Evolutionary conservation across 768 basidiomycete species (phyloP), one percentile per base, ranked within the genome.

Genomic region (Chalciporus pseudorubinellus): DNA sequence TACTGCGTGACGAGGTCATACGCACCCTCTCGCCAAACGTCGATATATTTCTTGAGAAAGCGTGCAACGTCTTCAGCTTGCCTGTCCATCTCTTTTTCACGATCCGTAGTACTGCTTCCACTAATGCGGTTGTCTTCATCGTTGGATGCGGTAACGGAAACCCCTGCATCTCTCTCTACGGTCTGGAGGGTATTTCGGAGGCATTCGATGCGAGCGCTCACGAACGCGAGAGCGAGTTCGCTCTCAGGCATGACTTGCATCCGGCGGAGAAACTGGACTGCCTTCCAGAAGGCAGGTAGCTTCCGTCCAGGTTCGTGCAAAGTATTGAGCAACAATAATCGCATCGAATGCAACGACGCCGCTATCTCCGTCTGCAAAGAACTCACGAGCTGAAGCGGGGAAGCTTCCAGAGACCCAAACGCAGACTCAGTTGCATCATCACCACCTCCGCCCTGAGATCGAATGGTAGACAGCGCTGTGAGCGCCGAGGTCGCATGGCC

Each of bases 1-100:
- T 84, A 97, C 64, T 95, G 93, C 14, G 89, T 89, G 59, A 95
- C 79, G 67, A 95, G 82, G 68, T 98, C 93, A 71, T 95, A 89
- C 19, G 92, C 88, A 41, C 89, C 86, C 71, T 98, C 95, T 46
- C 94, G 77, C 86, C 95, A 97, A 11, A 84, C 70, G 62, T 95
- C 95, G 57, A 95, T 83, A 68, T 92, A 94, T 64, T 83, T 86
- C 61, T 91, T 86, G 55, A 95, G 74, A 70, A 85, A 93, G 31
- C 85, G 74, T 31, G 86, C 81, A 39, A 89, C 75, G 51, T 91
- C 89, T 51, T 86, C 85, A 50, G 78, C 79, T 52, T 86, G 82
- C 46, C 79, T 70, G 44, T 85, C 83, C 80, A 79, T 48, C 49
- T 70, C 51, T 75, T 67, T 53, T 72, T 76, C 58, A 63, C 72